A percentile compares a stretch with the other conserved stretches of the same genome.
phyloP scores from a whole-genome alignment of 2,329 filamentous ascomycete species.

The Neofusicoccum sp. region DNA sequence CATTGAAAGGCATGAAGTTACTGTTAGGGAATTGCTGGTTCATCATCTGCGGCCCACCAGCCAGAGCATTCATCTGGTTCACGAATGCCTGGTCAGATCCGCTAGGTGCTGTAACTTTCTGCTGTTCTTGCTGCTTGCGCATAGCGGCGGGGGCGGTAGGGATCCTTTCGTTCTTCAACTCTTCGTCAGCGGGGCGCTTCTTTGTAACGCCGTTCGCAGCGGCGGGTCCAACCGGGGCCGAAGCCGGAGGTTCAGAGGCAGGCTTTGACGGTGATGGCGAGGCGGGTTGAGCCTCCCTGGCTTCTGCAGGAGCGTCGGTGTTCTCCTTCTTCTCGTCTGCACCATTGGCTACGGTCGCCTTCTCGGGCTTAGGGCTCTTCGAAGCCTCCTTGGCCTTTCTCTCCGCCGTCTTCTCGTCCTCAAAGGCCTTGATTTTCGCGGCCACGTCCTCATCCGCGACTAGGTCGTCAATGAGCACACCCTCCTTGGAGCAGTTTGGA shows the following conservation, averaged over 20 bases:
- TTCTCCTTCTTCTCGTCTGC: slow-evolving; percentile 8
- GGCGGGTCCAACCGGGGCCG: slow-evolving; percentile 20
- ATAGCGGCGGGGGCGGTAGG: slow-evolving; percentile 47
- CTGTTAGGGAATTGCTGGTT: slow-evolving; percentile 12
- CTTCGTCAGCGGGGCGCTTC: slow-evolving; percentile 80
- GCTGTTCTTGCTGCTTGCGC: slow-evolving; percentile 37
- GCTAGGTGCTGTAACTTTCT: slow-evolving; percentile 27
- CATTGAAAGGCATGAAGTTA: slow-evolving; percentile 22
- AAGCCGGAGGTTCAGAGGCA: slow-evolving; percentile 4
- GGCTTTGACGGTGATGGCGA: slow-evolving; percentile 2
- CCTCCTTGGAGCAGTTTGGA: slow-evolving; percentile 85
- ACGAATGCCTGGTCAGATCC: slow-evolving; percentile 42
- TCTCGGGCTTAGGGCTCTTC: slow-evolving; percentile 40
- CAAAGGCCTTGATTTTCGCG: slow-evolving; percentile 74
- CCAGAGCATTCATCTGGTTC: slow-evolving; percentile 46
- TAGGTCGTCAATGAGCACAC: slow-evolving; percentile 90
- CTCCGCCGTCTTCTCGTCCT: slow-evolving; percentile 51
- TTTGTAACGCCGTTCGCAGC: slow-evolving; percentile 48
- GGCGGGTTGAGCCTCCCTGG: slow-evolving; percentile 13
- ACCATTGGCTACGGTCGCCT: slow-evolving; percentile 27
- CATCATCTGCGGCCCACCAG: slow-evolving; percentile 25
- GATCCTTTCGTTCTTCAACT: slow-evolving; percentile 46
- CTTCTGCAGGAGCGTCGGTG: slow-evolving; percentile 2
- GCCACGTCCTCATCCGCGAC: slow-evolving; percentile 75
- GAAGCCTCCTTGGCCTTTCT: slow-evolving; percentile 41